Conservation (phyloP, 1,284 basidiomycete species). For the Rhodotorula sp. region DNA sequence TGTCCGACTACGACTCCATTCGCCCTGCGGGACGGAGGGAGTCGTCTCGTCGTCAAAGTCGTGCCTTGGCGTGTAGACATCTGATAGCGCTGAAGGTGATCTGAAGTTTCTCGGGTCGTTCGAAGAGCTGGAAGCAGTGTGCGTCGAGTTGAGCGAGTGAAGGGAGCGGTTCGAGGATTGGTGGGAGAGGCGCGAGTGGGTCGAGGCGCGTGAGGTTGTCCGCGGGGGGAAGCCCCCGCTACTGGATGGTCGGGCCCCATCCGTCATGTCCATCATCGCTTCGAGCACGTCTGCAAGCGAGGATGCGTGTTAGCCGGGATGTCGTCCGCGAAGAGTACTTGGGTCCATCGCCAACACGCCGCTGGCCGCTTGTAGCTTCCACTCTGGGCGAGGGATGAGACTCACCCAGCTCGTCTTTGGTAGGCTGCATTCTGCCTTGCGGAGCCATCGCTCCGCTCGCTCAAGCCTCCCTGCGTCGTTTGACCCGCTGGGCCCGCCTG, state of each 20-base stretch:
- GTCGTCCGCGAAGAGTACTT: background rate
- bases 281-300: constrained; percentile 24
- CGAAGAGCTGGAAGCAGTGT: background rate
- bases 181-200: constrained; percentile 22
- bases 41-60: constrained; percentile 23
- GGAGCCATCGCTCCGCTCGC: background rate
- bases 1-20: constrained; percentile 14
- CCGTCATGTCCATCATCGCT: constrained; percentile 21
- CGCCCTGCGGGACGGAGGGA: constrained; percentile 23
- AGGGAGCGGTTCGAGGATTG: constrained; percentile 27
- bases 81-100: background rate
- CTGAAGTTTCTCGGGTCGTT: background rate
- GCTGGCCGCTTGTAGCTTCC: background rate
- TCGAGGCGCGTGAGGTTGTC: constrained; percentile 17
- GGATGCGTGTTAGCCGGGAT: background rate
- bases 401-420: constrained; percentile 8
- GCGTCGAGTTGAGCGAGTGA: constrained; percentile 12
- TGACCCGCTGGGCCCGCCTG: too few relatives aligned
- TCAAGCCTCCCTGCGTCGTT: too few relatives aligned
- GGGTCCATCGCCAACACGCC: background rate
- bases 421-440: background rate
- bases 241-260: background rate
- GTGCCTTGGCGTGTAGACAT: background rate
- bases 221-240: constrained; percentile 8
- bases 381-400: rapidly evolving